Percentiles rank a stretch among this genome's conserved stretches.
Evolutionary conservation across 768 basidiomycete species (phyloP).

Genomic region (Phaeotremella skinneri): DNA sequence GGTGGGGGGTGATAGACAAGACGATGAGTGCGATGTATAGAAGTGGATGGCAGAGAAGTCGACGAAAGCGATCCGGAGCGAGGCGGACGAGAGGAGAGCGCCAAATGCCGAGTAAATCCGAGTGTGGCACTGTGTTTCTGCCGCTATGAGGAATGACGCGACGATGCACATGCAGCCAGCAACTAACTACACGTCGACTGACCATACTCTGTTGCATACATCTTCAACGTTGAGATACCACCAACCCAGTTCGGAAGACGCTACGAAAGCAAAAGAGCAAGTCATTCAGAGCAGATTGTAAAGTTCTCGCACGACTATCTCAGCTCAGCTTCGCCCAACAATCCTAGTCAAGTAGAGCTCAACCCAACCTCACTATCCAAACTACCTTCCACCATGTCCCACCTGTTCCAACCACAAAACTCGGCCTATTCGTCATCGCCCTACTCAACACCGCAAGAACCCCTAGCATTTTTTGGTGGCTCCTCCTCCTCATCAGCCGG

Average conservation of each 20-base stretch:
- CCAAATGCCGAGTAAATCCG: neutral
- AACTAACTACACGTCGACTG: neutral
- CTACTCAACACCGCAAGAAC: slow-evolving; percentile 28
- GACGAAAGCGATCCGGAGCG: neutral
- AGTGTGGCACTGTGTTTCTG: neutral
- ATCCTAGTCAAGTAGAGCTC: neutral
- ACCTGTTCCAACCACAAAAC: slow-evolving; percentile 18
- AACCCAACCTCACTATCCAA: neutral
- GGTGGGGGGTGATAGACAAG: neutral
- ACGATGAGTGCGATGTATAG: slow-evolving; percentile 12
- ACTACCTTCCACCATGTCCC: slow-evolving; percentile 18
- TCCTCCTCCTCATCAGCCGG: slow-evolving; percentile 14
- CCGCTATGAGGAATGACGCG: neutral
- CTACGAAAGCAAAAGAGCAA: too few relatives aligned
- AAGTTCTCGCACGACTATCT: neutral
- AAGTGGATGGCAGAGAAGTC: slow-evolving; percentile 1
- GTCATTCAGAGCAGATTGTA: neutral
- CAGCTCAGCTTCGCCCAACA: neutral
- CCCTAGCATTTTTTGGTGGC: slow-evolving; percentile 49
- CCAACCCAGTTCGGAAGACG: too few relatives aligned
- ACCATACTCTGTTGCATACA: neutral
- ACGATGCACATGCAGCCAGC: neutral
- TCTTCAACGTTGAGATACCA: neutral
- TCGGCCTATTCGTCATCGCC: slow-evolving; percentile 19
- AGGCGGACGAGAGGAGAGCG: neutral